Percentiles rank a stretch among this genome's conserved stretches.
Conservation (phyloP, 2,329 filamentous ascomycete genomes). For the Colletotrichum viniferum region DNA sequence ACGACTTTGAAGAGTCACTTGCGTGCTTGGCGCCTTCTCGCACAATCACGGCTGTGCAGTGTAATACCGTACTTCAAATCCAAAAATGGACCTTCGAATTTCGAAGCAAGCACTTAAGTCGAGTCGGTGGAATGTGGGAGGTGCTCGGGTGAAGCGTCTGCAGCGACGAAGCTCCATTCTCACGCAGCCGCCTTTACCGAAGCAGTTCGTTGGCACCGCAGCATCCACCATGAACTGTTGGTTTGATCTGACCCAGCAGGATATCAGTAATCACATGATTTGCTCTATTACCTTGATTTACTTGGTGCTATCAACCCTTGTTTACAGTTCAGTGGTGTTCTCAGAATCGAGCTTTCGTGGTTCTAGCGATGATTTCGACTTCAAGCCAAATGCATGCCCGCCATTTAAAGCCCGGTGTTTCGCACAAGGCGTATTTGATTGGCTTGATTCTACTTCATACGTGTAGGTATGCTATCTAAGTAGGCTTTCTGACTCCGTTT, state of each 20-base stretch:
- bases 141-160: not conserved
- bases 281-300: not conserved
- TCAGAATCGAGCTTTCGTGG: not conserved
- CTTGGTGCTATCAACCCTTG: not conserved
- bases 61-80: not conserved
- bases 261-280: not conserved
- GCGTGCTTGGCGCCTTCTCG: not conserved
- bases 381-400: not conserved
- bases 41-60: not conserved
- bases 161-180: not conserved
- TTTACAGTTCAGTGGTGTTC: not conserved
- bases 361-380: not conserved
- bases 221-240: not conserved
- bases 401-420: not conserved
- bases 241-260: not conserved
- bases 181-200: not conserved
- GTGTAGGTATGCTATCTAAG: not conserved
- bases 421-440: not conserved
- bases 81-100: accelerated
- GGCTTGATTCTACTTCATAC: not conserved
- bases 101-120: not conserved
- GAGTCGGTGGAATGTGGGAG: not conserved
- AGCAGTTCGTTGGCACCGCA: not conserved
- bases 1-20: too few relatives aligned
- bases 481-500: not conserved